Evolutionary conservation across 345 rosid genomes (phyloP), one percentile per base, ranked within the genome.

Genomic region (Draba incana): DNA sequence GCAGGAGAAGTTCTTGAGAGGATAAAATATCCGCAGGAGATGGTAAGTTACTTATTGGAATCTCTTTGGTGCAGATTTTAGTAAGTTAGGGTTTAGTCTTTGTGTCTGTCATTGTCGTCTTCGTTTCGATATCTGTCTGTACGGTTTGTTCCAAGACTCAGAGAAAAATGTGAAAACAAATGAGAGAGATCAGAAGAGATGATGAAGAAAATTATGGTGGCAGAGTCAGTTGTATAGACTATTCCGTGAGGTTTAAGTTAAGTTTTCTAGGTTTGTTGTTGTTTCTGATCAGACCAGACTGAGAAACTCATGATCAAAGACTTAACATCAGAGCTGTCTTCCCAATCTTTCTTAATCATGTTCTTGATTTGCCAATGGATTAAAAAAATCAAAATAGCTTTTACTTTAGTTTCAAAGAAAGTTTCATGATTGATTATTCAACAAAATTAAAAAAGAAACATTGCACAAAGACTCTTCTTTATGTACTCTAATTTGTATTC

Each of bases 1-100:
- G 1, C 20, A 1, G 20, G 20, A 20, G 20, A 20, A 20, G 20
- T 39, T 56, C 31, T 44, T 5, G 38, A 33, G 13, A 37, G 41
- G n/a, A n/a, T 20, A 50, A 23, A 62, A 50, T 44, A 50, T 44
- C 39, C 37, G 23, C 41, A 47, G 65, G 49, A 57, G 70, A 33
- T 33, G 49, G 45, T 6, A 56, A 69, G 75, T 57, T 50, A 57
- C 54, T 47, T 61, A 58, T 59, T 46, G 78, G 62, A 60, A 69
- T 54, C 75, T 75, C 65, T 33, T 48, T 62, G 74, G 75, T 75
- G 78, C 78, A 75, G 65, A 75, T 69, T 75, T 57, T 75, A 75
- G 75, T 62, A 62, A 46, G 5, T 24, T 69, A 69, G 75, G 79
- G 23, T 24, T 31, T 56, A 54, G 30, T 58, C 30, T 25, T 24